Conservation (phyloP, 176 grass and related monocot genomes). For the Oryza nivara region DNA sequence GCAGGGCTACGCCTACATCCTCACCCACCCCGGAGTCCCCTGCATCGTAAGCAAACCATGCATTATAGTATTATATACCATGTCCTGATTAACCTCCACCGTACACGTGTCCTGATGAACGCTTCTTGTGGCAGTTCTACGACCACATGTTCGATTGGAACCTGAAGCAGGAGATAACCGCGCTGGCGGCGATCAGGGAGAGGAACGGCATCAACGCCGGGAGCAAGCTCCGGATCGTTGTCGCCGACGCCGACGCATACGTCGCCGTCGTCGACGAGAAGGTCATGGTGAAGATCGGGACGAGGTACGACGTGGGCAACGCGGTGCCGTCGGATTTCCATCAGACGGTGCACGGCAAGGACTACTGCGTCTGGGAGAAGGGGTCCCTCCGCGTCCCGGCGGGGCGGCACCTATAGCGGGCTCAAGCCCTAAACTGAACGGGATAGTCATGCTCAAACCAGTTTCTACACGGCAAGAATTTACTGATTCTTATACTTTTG, state of each 20-base stretch:
- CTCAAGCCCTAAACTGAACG: not conserved
- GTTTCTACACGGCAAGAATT: not conserved
- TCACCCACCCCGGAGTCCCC: constrained; percentile 76
- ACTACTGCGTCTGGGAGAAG: constrained; percentile 79
- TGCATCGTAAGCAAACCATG: constrained; percentile 54
- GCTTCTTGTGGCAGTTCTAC: constrained; percentile 55
- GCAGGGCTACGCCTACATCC: constrained; percentile 82
- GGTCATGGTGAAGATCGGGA: constrained; percentile 64
- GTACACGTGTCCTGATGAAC: not conserved
- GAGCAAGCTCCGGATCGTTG: constrained; percentile 61
- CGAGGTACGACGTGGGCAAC: constrained; percentile 59
- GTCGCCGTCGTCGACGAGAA: constrained; percentile 68
- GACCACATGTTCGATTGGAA: constrained; percentile 78
- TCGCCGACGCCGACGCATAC: constrained; percentile 59
- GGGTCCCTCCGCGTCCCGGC: constrained; percentile 39
- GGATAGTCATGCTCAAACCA: too few relatives aligned
- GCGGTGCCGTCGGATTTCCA: constrained; percentile 57
- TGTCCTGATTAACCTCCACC: too few relatives aligned
- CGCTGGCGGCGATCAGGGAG: constrained; percentile 48
- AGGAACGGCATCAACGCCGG: constrained; percentile 55
- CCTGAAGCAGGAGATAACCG: constrained; percentile 64
- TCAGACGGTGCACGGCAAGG: constrained; percentile 40
- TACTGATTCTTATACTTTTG: not conserved
- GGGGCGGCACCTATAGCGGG: constrained; percentile 11
- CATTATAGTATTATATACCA: too few relatives aligned